phyloP scores from a whole-genome alignment of 805 yeast genomes.

The Clavispora asparagi region DNA sequence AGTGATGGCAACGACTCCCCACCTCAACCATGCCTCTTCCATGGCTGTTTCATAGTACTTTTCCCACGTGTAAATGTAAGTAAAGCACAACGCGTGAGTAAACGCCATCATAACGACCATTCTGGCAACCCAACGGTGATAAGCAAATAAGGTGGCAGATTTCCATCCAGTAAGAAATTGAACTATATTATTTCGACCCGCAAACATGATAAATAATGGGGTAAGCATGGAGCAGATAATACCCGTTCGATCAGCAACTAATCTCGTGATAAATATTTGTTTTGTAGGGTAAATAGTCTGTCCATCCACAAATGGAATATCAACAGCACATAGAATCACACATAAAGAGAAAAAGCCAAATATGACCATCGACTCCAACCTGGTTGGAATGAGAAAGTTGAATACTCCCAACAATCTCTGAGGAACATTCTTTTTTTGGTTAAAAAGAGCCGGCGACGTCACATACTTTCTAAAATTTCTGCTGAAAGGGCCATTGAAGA shows the following conservation, averaged over 20 bases:
- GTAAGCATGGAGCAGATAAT: conserved; percentile 13
- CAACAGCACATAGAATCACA: conserved; percentile 8
- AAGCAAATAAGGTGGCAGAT: conserved; percentile 12
- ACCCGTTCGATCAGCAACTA: conserved; percentile 13
- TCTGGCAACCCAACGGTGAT: conserved; percentile 16
- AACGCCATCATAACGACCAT: conserved; percentile 12
- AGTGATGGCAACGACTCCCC: conserved; percentile 10
- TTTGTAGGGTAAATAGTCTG: conserved; percentile 30
- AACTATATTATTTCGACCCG: conserved; percentile 16
- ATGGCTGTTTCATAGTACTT: conserved; percentile 3
- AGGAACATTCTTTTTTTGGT: conserved; percentile 23
- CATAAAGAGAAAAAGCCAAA: conserved; percentile 16
- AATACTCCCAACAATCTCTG: conserved; percentile 14
- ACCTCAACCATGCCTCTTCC: conserved; percentile 7
- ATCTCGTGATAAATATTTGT: conserved; percentile 6
- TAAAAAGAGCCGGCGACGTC: conserved; percentile 35
- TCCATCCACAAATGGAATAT: conserved; percentile 21
- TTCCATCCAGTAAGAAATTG: conserved; percentile 17
- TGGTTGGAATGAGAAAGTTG: conserved; percentile 23
- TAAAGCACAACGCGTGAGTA: conserved; percentile 11
- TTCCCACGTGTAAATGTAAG: conserved; percentile 1
- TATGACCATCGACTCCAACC: conserved; percentile 19
- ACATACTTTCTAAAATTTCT: conserved; percentile 32
- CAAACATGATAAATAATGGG: conserved; percentile 14
- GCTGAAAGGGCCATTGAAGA: conserved; percentile 19